phyloP scores from a whole-genome alignment of 352 stramenopile genomes.

The Phytophthora tentaculata region DNA sequence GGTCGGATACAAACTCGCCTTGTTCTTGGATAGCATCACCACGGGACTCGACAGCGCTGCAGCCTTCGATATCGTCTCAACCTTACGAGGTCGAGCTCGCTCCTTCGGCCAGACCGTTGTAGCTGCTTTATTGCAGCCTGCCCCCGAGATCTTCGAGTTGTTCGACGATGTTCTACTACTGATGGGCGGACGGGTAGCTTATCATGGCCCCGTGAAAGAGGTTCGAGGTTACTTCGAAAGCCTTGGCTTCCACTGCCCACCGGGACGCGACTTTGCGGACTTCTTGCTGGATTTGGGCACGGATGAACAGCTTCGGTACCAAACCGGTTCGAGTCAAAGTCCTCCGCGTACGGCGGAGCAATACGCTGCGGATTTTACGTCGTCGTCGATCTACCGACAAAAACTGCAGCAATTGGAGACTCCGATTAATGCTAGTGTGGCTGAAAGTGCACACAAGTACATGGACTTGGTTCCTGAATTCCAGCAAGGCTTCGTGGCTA shows the following conservation, averaged over 20 bases:
- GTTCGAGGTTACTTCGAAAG: slow-evolving; percentile 48
- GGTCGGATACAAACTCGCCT: slow-evolving; percentile 69
- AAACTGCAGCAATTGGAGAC: slow-evolving; percentile 28
- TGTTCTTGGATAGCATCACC: slow-evolving; percentile 81
- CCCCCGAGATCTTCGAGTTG: slow-evolving; percentile 60
- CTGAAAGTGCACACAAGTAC: slow-evolving; percentile 61
- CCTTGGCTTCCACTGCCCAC: slow-evolving; percentile 49
- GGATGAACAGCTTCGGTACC: slow-evolving; percentile 44
- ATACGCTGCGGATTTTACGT: slow-evolving; percentile 39
- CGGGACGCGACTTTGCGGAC: slow-evolving; percentile 47
- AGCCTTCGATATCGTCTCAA: slow-evolving; percentile 60
- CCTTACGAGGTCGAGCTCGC: slow-evolving; percentile 39
- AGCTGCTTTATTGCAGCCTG: slow-evolving; percentile 85
- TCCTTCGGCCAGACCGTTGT: slow-evolving; percentile 53
- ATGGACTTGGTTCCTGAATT: slow-evolving; percentile 69
- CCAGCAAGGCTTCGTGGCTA: slow-evolving; percentile 37
- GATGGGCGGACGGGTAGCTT: slow-evolving; percentile 84
- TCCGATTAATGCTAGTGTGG: slow-evolving; percentile 16
- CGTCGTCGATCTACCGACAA: slow-evolving; percentile 28
- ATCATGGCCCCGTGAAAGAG: slow-evolving; percentile 43
- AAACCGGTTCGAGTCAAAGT: slow-evolving; percentile 18
- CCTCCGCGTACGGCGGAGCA: slow-evolving; percentile 30
- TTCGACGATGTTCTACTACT: slow-evolving; percentile 67
- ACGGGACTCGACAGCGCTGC: slow-evolving; percentile 63
- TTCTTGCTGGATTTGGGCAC: slow-evolving; percentile 59